Evolutionary conservation across 2,329 filamentous ascomycete genomes (phyloP).

Genomic region (Cadophora malorum): DNA sequence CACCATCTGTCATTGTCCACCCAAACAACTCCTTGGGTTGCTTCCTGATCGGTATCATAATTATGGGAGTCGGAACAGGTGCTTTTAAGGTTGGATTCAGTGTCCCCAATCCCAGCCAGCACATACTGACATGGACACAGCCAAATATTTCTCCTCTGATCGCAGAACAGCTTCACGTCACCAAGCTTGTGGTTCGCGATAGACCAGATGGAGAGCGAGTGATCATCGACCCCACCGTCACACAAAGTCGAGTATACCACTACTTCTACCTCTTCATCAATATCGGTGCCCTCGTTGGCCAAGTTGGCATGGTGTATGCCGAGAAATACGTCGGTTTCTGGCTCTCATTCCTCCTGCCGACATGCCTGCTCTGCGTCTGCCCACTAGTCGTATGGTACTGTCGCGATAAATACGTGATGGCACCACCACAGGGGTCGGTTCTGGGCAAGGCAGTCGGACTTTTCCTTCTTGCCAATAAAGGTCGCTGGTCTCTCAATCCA

Average conservation of each 20-base stretch:
- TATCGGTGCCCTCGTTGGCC: conserved; percentile 62
- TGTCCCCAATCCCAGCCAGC: no score
- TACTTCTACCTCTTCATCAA: conserved; percentile 78
- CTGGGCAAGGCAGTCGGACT: conserved; percentile 70
- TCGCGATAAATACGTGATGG: conserved; percentile 65
- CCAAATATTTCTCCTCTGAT: conserved; percentile 71
- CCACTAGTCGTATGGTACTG: conserved; percentile 65
- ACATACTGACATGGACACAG: conserved; percentile 23
- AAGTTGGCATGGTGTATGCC: conserved; percentile 73
- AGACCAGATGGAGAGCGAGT: conserved; percentile 61
- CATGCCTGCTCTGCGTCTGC: conserved; percentile 66
- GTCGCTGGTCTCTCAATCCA: conserved; percentile 67
- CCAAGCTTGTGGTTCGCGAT: conserved; percentile 56
- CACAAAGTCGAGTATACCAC: conserved; percentile 65
- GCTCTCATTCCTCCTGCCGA: conserved; percentile 73
- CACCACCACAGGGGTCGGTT: conserved; percentile 75
- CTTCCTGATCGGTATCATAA: conserved; percentile 66
- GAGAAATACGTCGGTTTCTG: conserved; percentile 81
- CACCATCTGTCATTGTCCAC: conserved; percentile 63
- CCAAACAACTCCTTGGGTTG: conserved; percentile 60
- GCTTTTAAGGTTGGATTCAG: conserved; percentile 61
- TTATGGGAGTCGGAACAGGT: conserved; percentile 72
- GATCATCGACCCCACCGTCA: conserved; percentile 65
- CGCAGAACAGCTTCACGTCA: conserved; percentile 64
- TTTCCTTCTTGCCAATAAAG: conserved; percentile 66